Evolutionary conservation across 2,329 filamentous ascomycete species (phyloP), one percentile per base, ranked within the genome.

Genomic region (Ophiostoma ulmi): DNA sequence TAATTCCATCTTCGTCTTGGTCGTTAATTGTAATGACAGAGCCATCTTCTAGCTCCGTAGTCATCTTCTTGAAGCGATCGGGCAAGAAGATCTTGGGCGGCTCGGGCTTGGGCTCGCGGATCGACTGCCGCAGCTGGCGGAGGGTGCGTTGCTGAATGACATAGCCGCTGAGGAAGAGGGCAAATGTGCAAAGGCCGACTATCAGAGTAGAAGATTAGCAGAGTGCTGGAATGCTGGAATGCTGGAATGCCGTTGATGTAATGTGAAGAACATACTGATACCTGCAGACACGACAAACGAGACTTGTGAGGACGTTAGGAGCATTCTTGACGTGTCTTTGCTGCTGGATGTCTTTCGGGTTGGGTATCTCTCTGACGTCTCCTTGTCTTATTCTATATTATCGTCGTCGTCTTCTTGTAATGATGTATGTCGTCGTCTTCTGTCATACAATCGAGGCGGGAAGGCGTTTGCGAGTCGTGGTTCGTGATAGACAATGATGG

Each of bases 81-180:
- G 85, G 85, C 0, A 86, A 78, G 76, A 84, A 83, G 64, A 83
- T 80, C 72, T 83, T 82, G 6, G 84, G 83, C 1, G 81, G 81
- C 6, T 83, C 81, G 10, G 77, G 80, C 76, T 82, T 79, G 73
- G 83, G 85, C 74, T 85, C 85, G 41, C 70, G 72, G 76, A 97
- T 90, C 22, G 91, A 91, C 70, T 84, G 83, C 76, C 94, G 91
- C 41, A 97, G 85, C 75, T 90, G 90, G 73, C 86, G 87, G 5
- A 97, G 87, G 0, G 93, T 95, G 75, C 92, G 88, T 79, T 97
- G 94, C 77, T 97, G 94, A 69, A 97, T 85, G 3, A 89, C 86
- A 79, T 96, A 97, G 76, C 94, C 94, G 69, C 91, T 93, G 41
- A 97, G 84, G 79, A 97, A 97, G 36, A 97, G 88, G 5, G 93